Conservation (phyloP, 768 basidiomycete species). For the Macrolepiota albuminosa region DNA sequence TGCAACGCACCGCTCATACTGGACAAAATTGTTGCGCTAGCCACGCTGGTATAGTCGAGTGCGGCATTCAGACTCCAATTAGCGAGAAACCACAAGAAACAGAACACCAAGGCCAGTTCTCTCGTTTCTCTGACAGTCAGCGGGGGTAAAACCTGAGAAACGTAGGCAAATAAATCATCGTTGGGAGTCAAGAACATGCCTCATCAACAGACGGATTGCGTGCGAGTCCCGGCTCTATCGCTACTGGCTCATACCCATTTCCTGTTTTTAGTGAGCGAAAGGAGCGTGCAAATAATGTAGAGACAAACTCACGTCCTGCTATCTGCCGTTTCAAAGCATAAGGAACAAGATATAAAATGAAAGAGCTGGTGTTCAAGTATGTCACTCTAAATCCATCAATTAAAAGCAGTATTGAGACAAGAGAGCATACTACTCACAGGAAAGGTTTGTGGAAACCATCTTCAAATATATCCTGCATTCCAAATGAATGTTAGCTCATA, state of each 20-base stretch:
- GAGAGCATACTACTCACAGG: constrained; percentile 39
- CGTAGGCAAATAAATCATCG: background rate
- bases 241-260: constrained; percentile 23
- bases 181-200: background rate
- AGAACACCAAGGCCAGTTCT: constrained; percentile 73
- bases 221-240: constrained; percentile 13
- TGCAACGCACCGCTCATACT: constrained; percentile 75
- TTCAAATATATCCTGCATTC: constrained; percentile 41
- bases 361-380: constrained; percentile 90
- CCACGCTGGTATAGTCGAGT: constrained; percentile 87
- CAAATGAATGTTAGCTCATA: background rate
- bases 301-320: constrained; percentile 4
- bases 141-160: constrained; percentile 22
- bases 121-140: constrained; percentile 71
- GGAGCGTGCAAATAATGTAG: background rate
- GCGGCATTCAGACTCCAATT: constrained; percentile 89
- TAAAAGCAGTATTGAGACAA: background rate
- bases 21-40: constrained; percentile 85
- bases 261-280: constrained; percentile 5
- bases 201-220: background rate
- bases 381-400: constrained; percentile 55
- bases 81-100: constrained; percentile 89
- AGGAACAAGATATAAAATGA: constrained; percentile 77
- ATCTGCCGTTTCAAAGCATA: constrained; percentile 14
- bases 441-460: constrained; percentile 87